A percentile compares a stretch with the other conserved stretches of the same genome.
Conservation (phyloP, 2,329 filamentous ascomycete genomes). For the Alternaria hordeiaustralica region DNA sequence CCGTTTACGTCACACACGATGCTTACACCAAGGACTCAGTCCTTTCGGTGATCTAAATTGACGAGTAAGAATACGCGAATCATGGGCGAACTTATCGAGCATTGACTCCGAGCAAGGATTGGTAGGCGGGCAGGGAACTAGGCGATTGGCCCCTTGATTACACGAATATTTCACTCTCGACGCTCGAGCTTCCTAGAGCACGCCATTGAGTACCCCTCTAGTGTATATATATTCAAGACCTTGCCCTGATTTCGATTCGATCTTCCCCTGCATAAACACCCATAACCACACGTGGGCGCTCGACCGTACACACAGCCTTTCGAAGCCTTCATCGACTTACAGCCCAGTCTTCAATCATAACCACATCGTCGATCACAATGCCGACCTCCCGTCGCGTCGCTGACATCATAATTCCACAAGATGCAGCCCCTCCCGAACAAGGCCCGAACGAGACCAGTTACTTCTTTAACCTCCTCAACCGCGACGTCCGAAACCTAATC, state of each 20-base stretch:
- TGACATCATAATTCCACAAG: neutral
- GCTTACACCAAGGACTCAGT: neutral
- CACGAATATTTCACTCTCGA: neutral
- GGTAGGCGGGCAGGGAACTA: neutral
- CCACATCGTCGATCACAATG: neutral
- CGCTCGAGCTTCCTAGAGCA: neutral
- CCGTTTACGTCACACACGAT: neutral
- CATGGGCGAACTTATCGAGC: neutral
- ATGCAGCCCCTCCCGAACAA: neutral
- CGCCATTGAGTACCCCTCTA: neutral
- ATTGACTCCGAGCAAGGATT: neutral
- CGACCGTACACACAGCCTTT: neutral
- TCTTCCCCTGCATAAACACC: neutral
- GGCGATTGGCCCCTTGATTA: neutral
- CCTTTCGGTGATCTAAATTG: neutral
- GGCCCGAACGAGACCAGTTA: neutral
- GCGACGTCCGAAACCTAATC: neutral
- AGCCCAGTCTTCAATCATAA: neutral
- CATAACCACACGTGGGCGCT: neutral
- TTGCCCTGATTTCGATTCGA: neutral
- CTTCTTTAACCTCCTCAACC: neutral
- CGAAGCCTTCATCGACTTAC: neutral
- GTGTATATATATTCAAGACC: neutral
- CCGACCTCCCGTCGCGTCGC: neutral
- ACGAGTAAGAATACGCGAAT: neutral